phyloP scores from a whole-genome alignment of 192 early-diverging fungal genomes.

The Diversispora epigaea region DNA sequence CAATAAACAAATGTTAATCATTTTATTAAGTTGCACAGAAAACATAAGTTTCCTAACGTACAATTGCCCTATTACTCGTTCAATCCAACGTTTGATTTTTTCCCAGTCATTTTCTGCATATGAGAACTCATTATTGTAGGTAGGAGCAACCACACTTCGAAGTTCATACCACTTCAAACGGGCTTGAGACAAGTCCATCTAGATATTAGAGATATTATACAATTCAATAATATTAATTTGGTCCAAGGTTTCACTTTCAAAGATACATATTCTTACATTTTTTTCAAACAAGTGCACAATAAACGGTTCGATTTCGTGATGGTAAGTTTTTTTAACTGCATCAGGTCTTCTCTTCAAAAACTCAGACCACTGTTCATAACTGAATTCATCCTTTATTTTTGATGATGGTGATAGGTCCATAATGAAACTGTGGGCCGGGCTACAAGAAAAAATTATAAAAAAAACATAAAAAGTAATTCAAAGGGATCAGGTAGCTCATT shows the following conservation, averaged over 20 bases:
- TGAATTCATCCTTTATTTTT: conserved; percentile 8
- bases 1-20: too few relatives aligned
- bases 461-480: not conserved
- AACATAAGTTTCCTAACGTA: too few relatives aligned
- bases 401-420: conserved; percentile 15
- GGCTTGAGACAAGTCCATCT: not conserved
- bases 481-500: not conserved
- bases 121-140: not conserved
- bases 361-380: not conserved
- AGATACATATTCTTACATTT: not conserved
- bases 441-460: conserved; percentile 3
- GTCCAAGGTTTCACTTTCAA: not conserved
- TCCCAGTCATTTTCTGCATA: too few relatives aligned
- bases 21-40: too few relatives aligned
- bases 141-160: conserved; percentile 4
- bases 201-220: not conserved
- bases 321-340: conserved; percentile 8
- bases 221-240: not conserved
- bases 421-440: conserved; percentile 31
- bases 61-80: too few relatives aligned
- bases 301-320: conserved; percentile 27
- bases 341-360: conserved; percentile 10
- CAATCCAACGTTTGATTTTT: too few relatives aligned
- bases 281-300: conserved; percentile 17
- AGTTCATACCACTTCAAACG: conserved; percentile 22